phyloP scores from a whole-genome alignment of 345 rosid species.

The Eutrema heterophyllum region DNA sequence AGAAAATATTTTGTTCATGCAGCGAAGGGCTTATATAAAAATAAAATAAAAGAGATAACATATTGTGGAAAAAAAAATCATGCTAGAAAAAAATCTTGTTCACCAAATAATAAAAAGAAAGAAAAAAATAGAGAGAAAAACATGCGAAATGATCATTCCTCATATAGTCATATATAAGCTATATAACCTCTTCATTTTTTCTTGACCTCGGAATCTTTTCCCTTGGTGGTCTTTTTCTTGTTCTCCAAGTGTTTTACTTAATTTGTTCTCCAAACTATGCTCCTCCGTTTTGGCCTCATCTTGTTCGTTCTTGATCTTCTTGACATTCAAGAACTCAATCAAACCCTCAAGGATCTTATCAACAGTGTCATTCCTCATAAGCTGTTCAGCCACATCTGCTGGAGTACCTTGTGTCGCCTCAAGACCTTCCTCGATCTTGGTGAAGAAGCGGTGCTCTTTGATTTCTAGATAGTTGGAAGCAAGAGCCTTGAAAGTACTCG shows the following conservation, averaged over 20 bases:
- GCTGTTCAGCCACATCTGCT: constrained; percentile 46
- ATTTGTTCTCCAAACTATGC: not conserved
- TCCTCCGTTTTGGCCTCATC: constrained; percentile 11
- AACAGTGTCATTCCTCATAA: constrained; percentile 36
- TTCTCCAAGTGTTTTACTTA: not conserved
- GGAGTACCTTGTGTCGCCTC: constrained; percentile 30
- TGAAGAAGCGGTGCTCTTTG: constrained; percentile 20
- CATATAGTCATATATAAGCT: constrained; percentile 25
- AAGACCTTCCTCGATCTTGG: constrained; percentile 30
- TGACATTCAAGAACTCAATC: constrained; percentile 29
- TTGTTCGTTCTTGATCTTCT: constrained; percentile 24
- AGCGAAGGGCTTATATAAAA: too few relatives aligned
- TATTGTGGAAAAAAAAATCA: not conserved
- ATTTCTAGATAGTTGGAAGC: constrained; percentile 41
- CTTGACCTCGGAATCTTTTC: not conserved
- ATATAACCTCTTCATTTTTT: constrained; percentile 31
- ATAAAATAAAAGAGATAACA: not conserved
- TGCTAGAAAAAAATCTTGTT: not conserved
- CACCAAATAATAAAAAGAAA: not conserved
- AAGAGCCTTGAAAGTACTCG: constrained; percentile 22
- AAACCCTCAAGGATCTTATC: constrained; percentile 30
- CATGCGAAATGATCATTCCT: constrained; percentile 29
- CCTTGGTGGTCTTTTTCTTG: not conserved
- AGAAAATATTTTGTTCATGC: not conserved
- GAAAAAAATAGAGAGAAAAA: not conserved